Evolutionary conservation across 2,329 filamentous ascomycete species (phyloP).

Genomic region (Fusarium sublunatum): DNA sequence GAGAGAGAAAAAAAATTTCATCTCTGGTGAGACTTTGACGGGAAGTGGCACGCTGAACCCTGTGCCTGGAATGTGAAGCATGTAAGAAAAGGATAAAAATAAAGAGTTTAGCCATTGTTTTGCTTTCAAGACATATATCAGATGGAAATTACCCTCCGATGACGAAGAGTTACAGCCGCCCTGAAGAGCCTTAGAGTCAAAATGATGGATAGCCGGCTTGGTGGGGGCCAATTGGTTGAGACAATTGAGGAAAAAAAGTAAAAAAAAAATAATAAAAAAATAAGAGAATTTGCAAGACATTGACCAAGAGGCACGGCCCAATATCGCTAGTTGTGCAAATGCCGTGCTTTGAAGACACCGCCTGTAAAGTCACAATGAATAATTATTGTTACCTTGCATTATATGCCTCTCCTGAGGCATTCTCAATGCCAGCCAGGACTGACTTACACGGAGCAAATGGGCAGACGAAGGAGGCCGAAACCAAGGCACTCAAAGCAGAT

Average conservation of each 20-base stretch:
- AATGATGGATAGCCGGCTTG: constrained; percentile 9
- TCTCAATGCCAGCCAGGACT: neutral
- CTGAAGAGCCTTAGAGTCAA: constrained; percentile 26
- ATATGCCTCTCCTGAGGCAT: neutral
- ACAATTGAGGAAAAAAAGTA: constrained; percentile 11
- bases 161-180: constrained; percentile 18
- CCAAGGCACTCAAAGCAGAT: constrained; percentile 16
- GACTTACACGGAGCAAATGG: constrained; percentile 8
- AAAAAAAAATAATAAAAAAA: no score
- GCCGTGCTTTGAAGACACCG: constrained; percentile 16
- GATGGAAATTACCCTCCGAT: constrained; percentile 24
- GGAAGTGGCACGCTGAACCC: constrained; percentile 23
- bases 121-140: constrained; percentile 22
- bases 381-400: constrained; percentile 12
- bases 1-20: constrained; percentile 4
- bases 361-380: constrained; percentile 28
- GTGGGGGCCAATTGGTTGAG: constrained; percentile 5
- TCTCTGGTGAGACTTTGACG: constrained; percentile 28
- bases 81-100: constrained; percentile 1
- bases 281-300: constrained; percentile 14
- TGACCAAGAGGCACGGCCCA: constrained; percentile 4
- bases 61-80: constrained; percentile 27
- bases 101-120: constrained; percentile 18
- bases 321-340: constrained; percentile 34
- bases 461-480: constrained; percentile 25